Base-by-base conservation (phyloP, 768 basidiomycete species). In the Tulasnella calospora region DNA sequence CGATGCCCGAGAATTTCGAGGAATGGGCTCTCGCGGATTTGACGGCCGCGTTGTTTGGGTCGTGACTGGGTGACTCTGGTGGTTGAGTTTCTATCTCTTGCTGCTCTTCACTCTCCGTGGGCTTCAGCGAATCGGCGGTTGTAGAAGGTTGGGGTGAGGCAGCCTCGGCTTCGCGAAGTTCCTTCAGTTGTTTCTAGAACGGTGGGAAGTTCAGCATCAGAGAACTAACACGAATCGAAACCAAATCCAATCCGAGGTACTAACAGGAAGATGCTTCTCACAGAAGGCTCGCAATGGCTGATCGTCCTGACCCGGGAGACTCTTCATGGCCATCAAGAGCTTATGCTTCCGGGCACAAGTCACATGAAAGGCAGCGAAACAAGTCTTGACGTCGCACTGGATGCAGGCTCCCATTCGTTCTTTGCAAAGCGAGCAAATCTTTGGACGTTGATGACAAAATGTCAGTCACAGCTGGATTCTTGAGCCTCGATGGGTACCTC, bases 341-440 rank as follows among this genome's bases (percentile, higher is more conserved):
- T 92, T 95, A 81, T 93, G 90, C 81, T 92, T 92, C 19, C 97
- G 88, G 0, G 96, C 98, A 82, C 98, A 99, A 0, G 97, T 96
- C 0, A 93, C 89, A 83, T 99, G 98, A 82, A 98, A 99, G 0
- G 98, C 96, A 21, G 92, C 88, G 83, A 94, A 96, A 85, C 98
- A 99, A 0, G 90, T 92, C 1, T 89, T 87, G 84, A 95, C 97
- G 75, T 91, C 92, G 84, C 98, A 99, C 84, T 99, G 98, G 67
- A 99, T 97, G 83, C 97, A 98, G 0, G 97, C 96, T 7, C 97
- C 97, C 73, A 87, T 79, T 84, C 86, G 79, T 85, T 85, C 81
- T 80, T 86, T 89, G 81, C 92, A 93, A 51, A 92, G 83, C 7
- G 89, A 89, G 81, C 92, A 93, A 83, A 82, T 81, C 89, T 92